Evolutionary conservation across 176 grass and related monocot species (phyloP), one percentile per base, ranked within the genome.

Genomic region (Themeda triandra): DNA sequence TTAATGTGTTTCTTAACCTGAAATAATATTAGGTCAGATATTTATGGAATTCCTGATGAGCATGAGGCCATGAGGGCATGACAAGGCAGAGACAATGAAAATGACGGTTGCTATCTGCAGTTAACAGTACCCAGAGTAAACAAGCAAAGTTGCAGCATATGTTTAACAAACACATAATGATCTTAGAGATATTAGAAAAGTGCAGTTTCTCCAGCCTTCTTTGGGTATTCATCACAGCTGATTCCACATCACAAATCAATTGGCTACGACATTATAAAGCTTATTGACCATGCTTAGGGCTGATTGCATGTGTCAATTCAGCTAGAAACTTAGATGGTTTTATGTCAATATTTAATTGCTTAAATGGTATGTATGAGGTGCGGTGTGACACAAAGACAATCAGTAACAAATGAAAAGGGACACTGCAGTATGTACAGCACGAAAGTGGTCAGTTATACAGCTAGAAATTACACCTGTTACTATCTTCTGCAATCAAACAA

Each of bases 1-100:
- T 98, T 98, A 78, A 95, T 98, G 83, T 98, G 95, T 28, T 98
- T 98, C 75, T 98, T 98, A 51, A 98, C 95, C 95, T 98, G 88
- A 75, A 98, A 93, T n/a, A 2, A 63, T 11, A 9, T 14, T 44
- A 71, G 15, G 6, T 33, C 13, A 77, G 40, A 54, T 81, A 33
- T 10, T 68, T 77, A 60, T 6, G 29, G 24, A 81, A 65, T 19
- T 44, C 41, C 19, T 64, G 9, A 71, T 27, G 41, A 63, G 3
- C 14, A 75, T 13, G 66, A 63, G 8, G 66, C 30, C 37, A 80
- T 45, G 78, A 30, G 8, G 66, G 30, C 37, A 80, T 45, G 78
- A 30, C 23, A 63, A 35, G 28, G n/a, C 21, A 86, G 56, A 51
- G 41, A 40, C 2, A 63, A 32, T 62, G 28, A 35, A 74, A 75